Conservation (phyloP, 306 rosid genomes). For the Biancaea sappan region DNA sequence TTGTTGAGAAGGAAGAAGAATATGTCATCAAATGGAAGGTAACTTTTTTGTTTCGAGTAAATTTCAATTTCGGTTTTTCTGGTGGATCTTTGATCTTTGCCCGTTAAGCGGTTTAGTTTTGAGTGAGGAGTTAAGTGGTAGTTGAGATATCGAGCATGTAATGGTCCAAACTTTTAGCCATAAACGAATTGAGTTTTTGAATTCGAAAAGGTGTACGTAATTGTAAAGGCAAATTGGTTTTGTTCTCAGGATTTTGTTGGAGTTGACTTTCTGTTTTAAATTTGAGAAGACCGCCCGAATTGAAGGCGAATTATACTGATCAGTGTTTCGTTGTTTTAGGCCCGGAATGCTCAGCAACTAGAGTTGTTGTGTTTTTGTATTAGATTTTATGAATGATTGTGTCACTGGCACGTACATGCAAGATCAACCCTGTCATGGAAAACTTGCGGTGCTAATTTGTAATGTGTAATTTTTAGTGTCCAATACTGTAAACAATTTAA, state of each 20-base stretch:
- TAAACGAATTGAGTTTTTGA: not conserved
- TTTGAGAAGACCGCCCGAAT: not conserved
- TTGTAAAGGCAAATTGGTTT: not conserved
- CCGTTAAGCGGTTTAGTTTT: too few species aligned
- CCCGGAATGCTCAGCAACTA: not conserved
- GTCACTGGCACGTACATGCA: not conserved
- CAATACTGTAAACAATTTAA: too few species aligned
- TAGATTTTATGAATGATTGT: not conserved
- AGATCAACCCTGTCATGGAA: too few species aligned
- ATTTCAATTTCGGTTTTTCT: not conserved
- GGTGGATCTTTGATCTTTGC: too few species aligned
- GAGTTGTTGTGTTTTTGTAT: not conserved
- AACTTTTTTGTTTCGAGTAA: not conserved
- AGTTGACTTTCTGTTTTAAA: not conserved
- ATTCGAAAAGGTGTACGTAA: not conserved
- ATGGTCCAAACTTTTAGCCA: too few species aligned
- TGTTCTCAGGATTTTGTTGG: not conserved
- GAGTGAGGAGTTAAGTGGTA: too few species aligned
- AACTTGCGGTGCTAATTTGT: too few species aligned
- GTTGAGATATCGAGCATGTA: too few species aligned
- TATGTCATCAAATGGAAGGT: conserved; percentile 77
- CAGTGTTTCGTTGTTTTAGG: not conserved
- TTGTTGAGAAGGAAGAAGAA: conserved; percentile 71
- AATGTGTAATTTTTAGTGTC: too few species aligned
- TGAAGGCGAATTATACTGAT: not conserved